phyloP scores from a whole-genome alignment of 2,329 filamentous ascomycete genomes.

The Arthroderma uncinatum region DNA sequence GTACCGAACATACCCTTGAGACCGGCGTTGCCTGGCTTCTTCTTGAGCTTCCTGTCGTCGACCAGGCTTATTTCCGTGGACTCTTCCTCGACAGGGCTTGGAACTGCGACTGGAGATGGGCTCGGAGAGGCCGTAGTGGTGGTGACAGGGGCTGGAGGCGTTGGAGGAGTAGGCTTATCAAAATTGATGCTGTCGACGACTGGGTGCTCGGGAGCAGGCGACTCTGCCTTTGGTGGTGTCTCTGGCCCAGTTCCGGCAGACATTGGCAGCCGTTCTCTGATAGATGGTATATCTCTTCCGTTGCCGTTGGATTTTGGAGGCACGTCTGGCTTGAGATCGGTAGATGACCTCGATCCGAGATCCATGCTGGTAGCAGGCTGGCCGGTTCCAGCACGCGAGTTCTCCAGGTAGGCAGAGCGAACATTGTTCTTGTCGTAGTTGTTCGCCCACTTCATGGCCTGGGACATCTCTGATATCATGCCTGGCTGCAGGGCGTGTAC shows the following conservation, averaged over 20 bases:
- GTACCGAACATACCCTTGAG: conserved; percentile 36
- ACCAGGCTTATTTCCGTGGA: conserved; percentile 11
- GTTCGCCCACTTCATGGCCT: conserved; percentile 92
- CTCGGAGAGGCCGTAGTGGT: conserved; percentile 9
- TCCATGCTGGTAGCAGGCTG: conserved; percentile 37
- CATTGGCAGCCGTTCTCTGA: neutral
- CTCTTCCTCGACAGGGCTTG: conserved; percentile 12
- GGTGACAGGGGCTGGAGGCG: neutral
- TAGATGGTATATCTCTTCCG: conserved; percentile 8
- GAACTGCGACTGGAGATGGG: conserved; percentile 16
- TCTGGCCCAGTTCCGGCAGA: neutral
- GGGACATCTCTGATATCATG: conserved; percentile 75
- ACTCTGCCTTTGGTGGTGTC: neutral
- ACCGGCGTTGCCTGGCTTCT: conserved; percentile 32
- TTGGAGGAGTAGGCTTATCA: neutral
- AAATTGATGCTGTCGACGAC: neutral
- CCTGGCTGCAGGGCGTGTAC: conserved; percentile 77
- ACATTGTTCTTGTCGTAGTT: conserved; percentile 87
- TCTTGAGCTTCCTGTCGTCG: conserved; percentile 35
- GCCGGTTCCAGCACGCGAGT: conserved; percentile 61
- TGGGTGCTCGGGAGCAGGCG: conserved; percentile 8
- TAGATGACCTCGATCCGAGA: conserved; percentile 9
- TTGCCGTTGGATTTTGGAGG: conserved; percentile 27
- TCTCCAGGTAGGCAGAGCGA: conserved; percentile 71
- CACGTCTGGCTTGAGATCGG: conserved; percentile 6